These are phyloP conservation scores for Mycena haematopus DNA, from an alignment of 768 basidiomycete genomes.

Conservation along the genomic window DNA sequence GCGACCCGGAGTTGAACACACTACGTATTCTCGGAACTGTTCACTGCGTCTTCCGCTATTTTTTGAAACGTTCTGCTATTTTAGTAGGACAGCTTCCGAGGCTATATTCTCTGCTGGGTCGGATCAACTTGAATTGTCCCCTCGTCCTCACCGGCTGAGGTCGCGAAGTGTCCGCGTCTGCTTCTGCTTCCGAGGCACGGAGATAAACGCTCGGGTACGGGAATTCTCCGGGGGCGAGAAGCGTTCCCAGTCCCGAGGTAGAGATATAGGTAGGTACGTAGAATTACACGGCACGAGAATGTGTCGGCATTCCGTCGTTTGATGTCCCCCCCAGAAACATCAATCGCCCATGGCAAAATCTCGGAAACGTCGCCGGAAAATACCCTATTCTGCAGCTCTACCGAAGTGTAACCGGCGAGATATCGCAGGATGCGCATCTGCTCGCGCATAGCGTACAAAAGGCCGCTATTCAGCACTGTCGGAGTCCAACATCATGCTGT, in stretches of 20 bases:
- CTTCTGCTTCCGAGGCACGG: slow-evolving; percentile 17
- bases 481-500: slow-evolving; percentile 21
- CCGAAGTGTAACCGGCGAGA: slow-evolving; percentile 20
- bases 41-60: no score
- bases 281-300: no score
- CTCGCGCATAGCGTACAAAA: slow-evolving; percentile 22
- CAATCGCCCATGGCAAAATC: slow-evolving; percentile 19
- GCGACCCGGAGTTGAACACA: no score
- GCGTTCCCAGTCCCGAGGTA: no score
- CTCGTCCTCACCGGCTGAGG: no score
- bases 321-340: slow-evolving; percentile 14
- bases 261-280: slow-evolving; percentile 12
- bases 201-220: slow-evolving; percentile 16
- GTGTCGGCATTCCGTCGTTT: slow-evolving; percentile 11
- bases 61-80: no score
- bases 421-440: slow-evolving; percentile 17
- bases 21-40: no score
- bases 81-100: no score
- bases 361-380: slow-evolving; percentile 17
- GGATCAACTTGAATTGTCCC: no score
- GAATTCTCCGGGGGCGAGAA: slow-evolving; percentile 15
- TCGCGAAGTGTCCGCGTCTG: no score
- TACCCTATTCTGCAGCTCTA: slow-evolving; percentile 19
- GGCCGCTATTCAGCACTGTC: slow-evolving; percentile 9
- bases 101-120: no score